Evolutionary conservation across 129 eudicot species (phyloP).

Genomic region (Centrapalus pauciflorus): DNA sequence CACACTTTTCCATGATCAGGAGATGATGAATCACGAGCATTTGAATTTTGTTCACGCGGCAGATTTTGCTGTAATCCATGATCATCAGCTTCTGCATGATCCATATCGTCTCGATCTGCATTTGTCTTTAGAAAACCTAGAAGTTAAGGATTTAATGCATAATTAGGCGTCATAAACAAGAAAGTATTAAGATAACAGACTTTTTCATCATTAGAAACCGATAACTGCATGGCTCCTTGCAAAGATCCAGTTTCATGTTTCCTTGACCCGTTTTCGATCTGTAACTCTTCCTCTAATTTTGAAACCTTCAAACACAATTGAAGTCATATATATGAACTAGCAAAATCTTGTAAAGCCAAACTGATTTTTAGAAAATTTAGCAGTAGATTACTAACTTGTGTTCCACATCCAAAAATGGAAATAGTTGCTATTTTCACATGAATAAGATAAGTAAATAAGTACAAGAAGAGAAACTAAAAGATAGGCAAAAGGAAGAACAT

Average conservation of each 20-base stretch:
- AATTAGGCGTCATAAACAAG: background rate
- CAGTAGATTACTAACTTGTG: no score
- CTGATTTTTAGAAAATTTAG: no score
- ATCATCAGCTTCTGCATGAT: constrained; percentile 45
- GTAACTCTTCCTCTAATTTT: constrained; percentile 55
- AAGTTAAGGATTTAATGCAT: constrained; percentile 25
- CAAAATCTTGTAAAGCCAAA: background rate
- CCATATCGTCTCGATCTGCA: constrained; percentile 44
- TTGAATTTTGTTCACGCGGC: constrained; percentile 23
- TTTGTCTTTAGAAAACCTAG: constrained; percentile 40
- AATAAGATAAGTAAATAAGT: no score
- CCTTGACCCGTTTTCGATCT: constrained; percentile 55
- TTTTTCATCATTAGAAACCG: constrained; percentile 46
- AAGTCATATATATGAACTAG: background rate
- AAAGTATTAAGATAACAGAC: constrained; percentile 26
- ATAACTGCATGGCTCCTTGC: constrained; percentile 22
- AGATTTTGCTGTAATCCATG: constrained; percentile 40
- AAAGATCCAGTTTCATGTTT: no score
- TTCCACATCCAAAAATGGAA: no score
- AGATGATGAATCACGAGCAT: constrained; percentile 7
- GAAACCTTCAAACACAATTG: constrained; percentile 48
- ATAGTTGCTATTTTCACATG: no score
- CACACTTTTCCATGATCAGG: constrained; percentile 37
- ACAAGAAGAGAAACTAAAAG: background rate
- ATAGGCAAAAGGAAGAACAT: no score